Evolutionary conservation across 495 filamentous ascomycete genomes (phyloP), one percentile per base, ranked within the genome.

Genomic region (Aspergillus mulundensis): DNA sequence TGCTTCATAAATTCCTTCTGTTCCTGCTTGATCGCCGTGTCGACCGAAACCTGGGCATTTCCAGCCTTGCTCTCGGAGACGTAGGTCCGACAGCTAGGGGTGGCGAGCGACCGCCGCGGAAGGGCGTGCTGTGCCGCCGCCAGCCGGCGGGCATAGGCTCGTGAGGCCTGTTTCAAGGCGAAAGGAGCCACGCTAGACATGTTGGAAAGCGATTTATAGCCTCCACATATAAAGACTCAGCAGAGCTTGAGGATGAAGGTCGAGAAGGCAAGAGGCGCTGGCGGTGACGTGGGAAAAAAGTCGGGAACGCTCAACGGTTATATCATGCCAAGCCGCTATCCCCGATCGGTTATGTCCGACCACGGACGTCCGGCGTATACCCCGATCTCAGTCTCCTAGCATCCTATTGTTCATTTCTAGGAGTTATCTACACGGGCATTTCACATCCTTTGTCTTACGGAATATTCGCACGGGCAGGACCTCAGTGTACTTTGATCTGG

Each of bases 21-120:
- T 56, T 97, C 90, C 51, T 89, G 79, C 61, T 84, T 84, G 73
- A 95, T 90, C 30, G 89, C 82, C 12, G 86, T 87, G 57, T 95
- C 91, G 41, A 90, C 76, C 59, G 84, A 87, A 65, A 95, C 89
- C 64, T 91, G 88, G 20, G 91, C 91, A 72, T 86, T 82, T 57
- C 83, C 83, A 56, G 84, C 77, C 74, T 87, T 89, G 61, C 89
- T 85, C 70, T 90, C 85, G n/a, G 90, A 86, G 59, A 95, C 91
- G 77, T 95, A 97, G 61, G 71, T 76, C 58, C 91, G 81, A 34
- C 25, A 52, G 19, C 53, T 55, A 54, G 46, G 64, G 61, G 67
- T 72, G 64, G 66, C 62, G 56, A 63, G 67, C 62, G 61, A 76
- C 70, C 69, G 77, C 66, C 74, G 70, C 67, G 60, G 74, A 69